Evolutionary conservation across 225 moss, liverwort and hornwort genomes (phyloP), one percentile per base, ranked within the genome.

Genomic region (Sphagnum tenellum): DNA sequence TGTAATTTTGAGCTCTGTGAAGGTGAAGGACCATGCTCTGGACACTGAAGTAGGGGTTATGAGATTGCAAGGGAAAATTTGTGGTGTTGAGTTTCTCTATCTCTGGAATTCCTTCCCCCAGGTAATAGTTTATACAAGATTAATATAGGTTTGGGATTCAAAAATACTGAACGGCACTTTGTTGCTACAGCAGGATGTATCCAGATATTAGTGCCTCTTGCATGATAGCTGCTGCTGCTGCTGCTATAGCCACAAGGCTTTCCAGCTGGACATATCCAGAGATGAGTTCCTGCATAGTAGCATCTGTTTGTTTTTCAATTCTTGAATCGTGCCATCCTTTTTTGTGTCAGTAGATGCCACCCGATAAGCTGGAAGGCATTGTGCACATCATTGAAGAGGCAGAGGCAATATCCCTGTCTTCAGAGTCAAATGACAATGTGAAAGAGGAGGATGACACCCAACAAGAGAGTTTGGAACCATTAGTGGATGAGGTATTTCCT

Each of bases 61-160:
- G 75, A 78, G 86, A 66, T 65, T 88, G 66, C 91, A 91, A 63
- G 91, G 91, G 69, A 84, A 75, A 66, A 80, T 95, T 63, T 75
- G 74, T 74, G 94, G 94, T 68, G 73, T 95, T 47, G 91, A 91
- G 69, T 95, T 95, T 65, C 87, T 95, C 48, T 95, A 95, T 71
- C 48, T 95, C 9, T 95, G 91, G 94, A 95, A 95, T 70, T 95
- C 91, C 6, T 95, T 95, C 64, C 91, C 89, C 65, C 91, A 95
- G 86, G 91, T 91, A 76, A n/a, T 3, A 29, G 29, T 29, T 29
- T 29, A 0, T 29, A 29, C 29, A 29, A 29, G 29, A 0, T 29
- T 29, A 29, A 29, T 29, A 1, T 29, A 29, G 29, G 29, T 29
- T 29, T 29, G 29, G 29, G 29, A 29, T 29, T 29, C 0, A 29